Evolutionary conservation across 345 rosid genomes (phyloP).

Genomic region (Mangifera indica): DNA sequence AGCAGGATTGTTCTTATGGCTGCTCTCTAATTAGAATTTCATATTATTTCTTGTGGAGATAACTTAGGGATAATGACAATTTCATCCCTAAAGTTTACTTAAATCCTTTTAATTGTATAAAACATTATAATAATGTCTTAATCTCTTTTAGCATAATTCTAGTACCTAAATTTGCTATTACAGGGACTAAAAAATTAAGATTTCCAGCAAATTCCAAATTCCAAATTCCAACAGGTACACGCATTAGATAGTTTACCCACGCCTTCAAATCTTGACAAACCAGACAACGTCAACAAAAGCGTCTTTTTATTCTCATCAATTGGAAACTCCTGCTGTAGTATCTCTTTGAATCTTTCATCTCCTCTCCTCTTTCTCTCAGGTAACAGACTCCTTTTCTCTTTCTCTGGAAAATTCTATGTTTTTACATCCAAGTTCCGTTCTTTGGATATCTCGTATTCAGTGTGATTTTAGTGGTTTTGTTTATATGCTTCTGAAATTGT

Average conservation of each 20-base stretch:
- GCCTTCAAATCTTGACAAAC: background rate
- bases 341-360: conserved; percentile 13
- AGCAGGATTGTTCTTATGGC: too few species aligned
- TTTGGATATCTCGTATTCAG: background rate
- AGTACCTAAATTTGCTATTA: too few species aligned
- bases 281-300: background rate
- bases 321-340: background rate
- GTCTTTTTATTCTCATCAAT: background rate
- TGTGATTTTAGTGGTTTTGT: background rate
- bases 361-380: background rate
- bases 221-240: background rate
- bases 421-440: background rate
- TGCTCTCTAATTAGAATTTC: too few species aligned
- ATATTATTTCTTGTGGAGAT: too few species aligned
- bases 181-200: too few species aligned
- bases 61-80: too few species aligned
- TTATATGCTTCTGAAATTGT: background rate
- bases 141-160: too few species aligned
- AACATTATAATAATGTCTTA: too few species aligned
- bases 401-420: background rate
- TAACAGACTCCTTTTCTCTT: background rate
- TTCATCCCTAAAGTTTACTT: too few species aligned
- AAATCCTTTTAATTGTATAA: too few species aligned
- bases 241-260: background rate
- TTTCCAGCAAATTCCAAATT: too few species aligned